Conservation (phyloP, 176 grass and related monocot genomes). For the Pontederia paniculata region DNA sequence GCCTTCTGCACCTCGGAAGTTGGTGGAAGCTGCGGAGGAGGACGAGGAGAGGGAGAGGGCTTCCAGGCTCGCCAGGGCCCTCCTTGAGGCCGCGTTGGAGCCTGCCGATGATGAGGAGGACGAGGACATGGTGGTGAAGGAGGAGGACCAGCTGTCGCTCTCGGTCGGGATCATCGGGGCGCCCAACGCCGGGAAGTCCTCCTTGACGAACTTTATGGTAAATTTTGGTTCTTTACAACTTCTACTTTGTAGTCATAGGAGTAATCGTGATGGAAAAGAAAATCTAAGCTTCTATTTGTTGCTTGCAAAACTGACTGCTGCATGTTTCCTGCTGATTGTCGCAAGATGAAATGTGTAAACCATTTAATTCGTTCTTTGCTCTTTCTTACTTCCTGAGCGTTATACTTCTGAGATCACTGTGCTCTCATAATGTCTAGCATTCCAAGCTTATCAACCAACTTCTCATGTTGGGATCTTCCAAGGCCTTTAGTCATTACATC, state of each 20-base stretch:
- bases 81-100: slow-evolving; percentile 68
- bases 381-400: not conserved
- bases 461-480: too few relatives aligned
- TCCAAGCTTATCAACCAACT: too few relatives aligned
- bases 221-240: slow-evolving; percentile 6
- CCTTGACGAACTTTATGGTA: slow-evolving; percentile 82
- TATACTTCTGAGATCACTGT: not conserved
- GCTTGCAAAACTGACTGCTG: too few relatives aligned
- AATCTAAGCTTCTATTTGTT: too few relatives aligned
- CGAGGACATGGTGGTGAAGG: slow-evolving; percentile 47
- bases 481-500: slow-evolving; percentile 1
- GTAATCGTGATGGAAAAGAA: not conserved
- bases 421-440: too few relatives aligned
- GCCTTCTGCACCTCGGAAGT: not conserved
- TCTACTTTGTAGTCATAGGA: not conserved
- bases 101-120: slow-evolving; percentile 52
- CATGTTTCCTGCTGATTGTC: not conserved
- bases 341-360: too few relatives aligned
- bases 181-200: slow-evolving; percentile 88
- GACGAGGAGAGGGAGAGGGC: slow-evolving; percentile 45
- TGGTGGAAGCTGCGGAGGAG: not conserved
- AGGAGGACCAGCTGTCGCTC: slow-evolving; percentile 84
- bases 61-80: slow-evolving; percentile 50
- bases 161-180: slow-evolving; percentile 80
- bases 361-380: not conserved